These are phyloP conservation scores for Globisporangium lucens DNA, from an alignment of 352 stramenopile genomes.

Conservation along the genomic window DNA sequence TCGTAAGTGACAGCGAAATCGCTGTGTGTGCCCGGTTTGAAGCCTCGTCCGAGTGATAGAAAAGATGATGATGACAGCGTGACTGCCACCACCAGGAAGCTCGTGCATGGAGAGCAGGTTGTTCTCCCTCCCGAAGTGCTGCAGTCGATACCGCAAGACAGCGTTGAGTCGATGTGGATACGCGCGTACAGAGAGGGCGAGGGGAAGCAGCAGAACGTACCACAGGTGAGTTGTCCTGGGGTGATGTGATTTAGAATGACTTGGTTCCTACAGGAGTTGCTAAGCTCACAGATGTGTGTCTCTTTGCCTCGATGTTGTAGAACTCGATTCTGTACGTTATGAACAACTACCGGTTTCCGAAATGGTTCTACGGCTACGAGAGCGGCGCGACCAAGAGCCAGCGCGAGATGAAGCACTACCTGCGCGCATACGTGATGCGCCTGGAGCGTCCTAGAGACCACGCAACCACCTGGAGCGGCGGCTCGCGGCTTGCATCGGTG, in stretches of 20 bases:
- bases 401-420: conserved; percentile 42
- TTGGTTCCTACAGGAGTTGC: too few species aligned
- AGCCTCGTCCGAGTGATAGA: background rate
- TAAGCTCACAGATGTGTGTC: too few species aligned
- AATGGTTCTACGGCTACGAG: conserved; percentile 54
- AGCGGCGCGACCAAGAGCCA: conserved; percentile 41
- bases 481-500: conserved; percentile 19
- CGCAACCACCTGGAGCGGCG: background rate
- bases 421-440: conserved; percentile 39
- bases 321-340: conserved; percentile 39
- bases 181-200: conserved; percentile 36
- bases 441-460: conserved; percentile 1
- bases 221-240: conserved; percentile 28
- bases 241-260: too few species aligned
- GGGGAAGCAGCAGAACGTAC: conserved; percentile 28
- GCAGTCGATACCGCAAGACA: background rate
- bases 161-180: conserved; percentile 30
- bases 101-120: conserved; percentile 19
- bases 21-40: conserved; percentile 48
- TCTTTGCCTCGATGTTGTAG: too few species aligned
- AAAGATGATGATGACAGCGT: background rate
- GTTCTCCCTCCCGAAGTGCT: conserved; percentile 19
- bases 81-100: conserved; percentile 5
- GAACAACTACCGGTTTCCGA: conserved; percentile 52
- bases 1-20: conserved; percentile 18